Evolutionary conservation across 1,139 yeast species (phyloP), one percentile per base, ranked within the genome.

Genomic region (Debaryomyces psychrophilus): DNA sequence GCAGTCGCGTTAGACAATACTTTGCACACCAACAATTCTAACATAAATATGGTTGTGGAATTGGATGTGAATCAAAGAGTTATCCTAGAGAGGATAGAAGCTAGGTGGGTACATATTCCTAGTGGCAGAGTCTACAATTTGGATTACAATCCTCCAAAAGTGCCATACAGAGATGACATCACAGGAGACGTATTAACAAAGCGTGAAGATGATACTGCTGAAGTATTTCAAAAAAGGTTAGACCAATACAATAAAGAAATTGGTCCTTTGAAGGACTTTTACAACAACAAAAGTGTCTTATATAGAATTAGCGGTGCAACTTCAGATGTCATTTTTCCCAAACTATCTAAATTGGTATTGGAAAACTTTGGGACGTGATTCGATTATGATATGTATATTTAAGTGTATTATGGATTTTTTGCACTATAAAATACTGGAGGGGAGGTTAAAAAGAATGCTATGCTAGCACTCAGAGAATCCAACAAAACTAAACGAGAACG

Each of bases 111-210:
- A 29, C 97, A 92, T 66, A 62, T 76, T 8, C 82, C 88, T 0
- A 87, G 96, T 49, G 97, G 97, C 0, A 71, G 97, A 52, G 86
- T 90, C 1, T 92, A 92, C 64, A 92, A 87, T 60, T 64, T 88
- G 52, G 85, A 89, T 49, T 92, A 89, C 65, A 90, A 88, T 57
- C 97, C 97, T 3, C 98, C 98, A 2, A 85, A 85, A 55, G 78
- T 76, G 1, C 82, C 90, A 0, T 95, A 89, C 43, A 76, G 69
- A 50, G 98, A 92, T 61, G 97, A 92, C 61, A 60, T 90, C 2
- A 92, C 98, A 0, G 97, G 97, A 0, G 97, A 92, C 59, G 85
- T 89, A 1, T 71, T 92, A 48, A 67, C 79, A 27, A 88, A 90
- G 64, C 76, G 98, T 47, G 76, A 83, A 0, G 98, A 92, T 58